phyloP scores from a whole-genome alignment of 2,329 filamentous ascomycete species.

The Sordariomycetes sp. region DNA sequence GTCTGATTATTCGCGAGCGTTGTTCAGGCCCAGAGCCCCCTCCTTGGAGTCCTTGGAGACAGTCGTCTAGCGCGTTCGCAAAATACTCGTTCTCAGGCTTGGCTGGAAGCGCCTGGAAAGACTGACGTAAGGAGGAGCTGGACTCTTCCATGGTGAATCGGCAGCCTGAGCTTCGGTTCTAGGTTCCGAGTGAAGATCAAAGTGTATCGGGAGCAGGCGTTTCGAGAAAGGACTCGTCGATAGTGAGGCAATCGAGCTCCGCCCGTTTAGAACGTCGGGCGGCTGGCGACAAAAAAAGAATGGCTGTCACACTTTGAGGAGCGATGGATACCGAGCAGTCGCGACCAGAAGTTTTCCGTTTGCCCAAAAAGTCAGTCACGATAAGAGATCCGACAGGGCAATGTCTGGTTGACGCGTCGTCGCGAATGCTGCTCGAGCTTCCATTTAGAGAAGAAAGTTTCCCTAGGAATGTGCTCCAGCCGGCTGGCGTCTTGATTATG shows the following conservation, averaged over 20 bases:
- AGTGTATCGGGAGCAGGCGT: not conserved
- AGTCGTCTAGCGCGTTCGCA: slow-evolving; percentile 68
- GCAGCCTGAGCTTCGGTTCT: not conserved
- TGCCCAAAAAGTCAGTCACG: not conserved
- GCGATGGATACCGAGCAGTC: not conserved
- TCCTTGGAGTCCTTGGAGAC: slow-evolving; percentile 40
- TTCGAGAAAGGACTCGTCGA: not conserved
- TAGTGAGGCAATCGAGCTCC: not conserved
- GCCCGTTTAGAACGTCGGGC: not conserved
- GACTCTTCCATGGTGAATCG: slow-evolving; percentile 6
- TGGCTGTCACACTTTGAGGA: not conserved
- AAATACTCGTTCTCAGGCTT: slow-evolving; percentile 75
- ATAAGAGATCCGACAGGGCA: not conserved
- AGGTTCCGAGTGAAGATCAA: too few species aligned
- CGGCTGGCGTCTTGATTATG: not conserved
- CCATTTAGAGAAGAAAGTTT: not conserved
- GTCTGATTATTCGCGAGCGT: slow-evolving; percentile 52
- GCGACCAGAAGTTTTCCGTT: not conserved
- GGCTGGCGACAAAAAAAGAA: not conserved
- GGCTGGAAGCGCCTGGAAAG: slow-evolving; percentile 20
- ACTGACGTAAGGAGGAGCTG: not conserved
- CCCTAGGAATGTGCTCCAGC: not conserved
- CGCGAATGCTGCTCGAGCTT: not conserved
- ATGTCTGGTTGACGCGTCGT: not conserved
- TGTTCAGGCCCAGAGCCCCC: slow-evolving; percentile 35